Base-by-base conservation (phyloP, 768 basidiomycete species). In the Boletus tomentosulus region DNA sequence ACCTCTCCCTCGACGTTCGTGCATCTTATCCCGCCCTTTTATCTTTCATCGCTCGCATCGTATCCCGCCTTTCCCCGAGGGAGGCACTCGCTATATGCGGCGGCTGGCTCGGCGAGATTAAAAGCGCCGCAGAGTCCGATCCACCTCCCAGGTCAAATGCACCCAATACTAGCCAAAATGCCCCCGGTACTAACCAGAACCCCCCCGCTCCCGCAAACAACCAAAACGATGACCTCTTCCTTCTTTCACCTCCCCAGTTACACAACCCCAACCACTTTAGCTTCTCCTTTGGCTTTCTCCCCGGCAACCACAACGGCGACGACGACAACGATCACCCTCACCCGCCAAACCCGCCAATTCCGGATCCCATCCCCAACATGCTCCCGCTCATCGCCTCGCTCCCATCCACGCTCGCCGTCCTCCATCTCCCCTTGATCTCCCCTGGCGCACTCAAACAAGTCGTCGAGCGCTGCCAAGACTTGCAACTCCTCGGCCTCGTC, bases 1-100 rank as follows among this genome's bases (percentile, higher is more conserved):
- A 83, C 61, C 72, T 88, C 1, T 72, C 82, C 3, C 55, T 87
- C 35, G 83, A 86, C 57, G 66, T 76, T 0, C 78, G 78, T 46
- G 62, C 62, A 42, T 70, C 57, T 39, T 59, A 54, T 19, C 19
- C 19, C 19, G 9, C 63, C 8, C 57, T 65, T 8, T 48, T 53
- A 27, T 45, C 33, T 34, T 50, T 55, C 48, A 37, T 27, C 16
- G 13, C 35, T 4, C 55, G 55, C 46, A 57, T 67, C 47, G 10
- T 66, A 27, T 27, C 62, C 0, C 69, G 69, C 11, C 50, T 67
- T 10, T 54, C 35, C 35, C 13, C 13, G 19, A 19, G 19, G 49
- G 63, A 64, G 7, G 69, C 71, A 34, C 59, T 71, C 54, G 62
- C 56, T 13, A 56, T 65, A 44, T 68, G 62, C 38, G 67, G 62